Conservation (phyloP, 441 rosid genomes). For the Erysimum cheiri region DNA sequence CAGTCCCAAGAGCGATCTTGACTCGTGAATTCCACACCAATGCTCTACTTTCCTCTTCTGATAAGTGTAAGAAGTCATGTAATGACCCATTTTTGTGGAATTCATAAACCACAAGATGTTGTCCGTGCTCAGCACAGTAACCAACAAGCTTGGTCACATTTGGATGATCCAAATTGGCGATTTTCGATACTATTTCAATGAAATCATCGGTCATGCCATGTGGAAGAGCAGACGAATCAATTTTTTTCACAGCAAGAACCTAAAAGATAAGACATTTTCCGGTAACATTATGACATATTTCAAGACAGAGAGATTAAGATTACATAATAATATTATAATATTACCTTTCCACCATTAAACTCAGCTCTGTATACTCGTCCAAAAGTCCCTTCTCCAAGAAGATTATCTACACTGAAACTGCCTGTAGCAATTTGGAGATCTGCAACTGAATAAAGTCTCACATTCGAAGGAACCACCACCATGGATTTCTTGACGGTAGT, state of each 20-base stretch:
- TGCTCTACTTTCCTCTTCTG: conserved; percentile 81
- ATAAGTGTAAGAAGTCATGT: conserved; percentile 80
- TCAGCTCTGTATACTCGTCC: conserved; percentile 98
- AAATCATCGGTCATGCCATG: conserved; percentile 67
- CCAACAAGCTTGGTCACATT: conserved; percentile 94
- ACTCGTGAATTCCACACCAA: conserved; percentile 94
- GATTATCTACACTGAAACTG: conserved; percentile 84
- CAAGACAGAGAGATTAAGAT: not conserved
- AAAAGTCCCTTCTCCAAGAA: conserved; percentile 96
- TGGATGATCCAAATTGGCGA: conserved; percentile 84
- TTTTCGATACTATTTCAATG: conserved; percentile 77
- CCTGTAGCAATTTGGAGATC: conserved; percentile 96
- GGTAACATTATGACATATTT: conserved; percentile 22
- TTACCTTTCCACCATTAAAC: conserved; percentile 88
- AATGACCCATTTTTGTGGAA: conserved; percentile 88
- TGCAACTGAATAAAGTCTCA: conserved; percentile 79
- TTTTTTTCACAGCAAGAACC: conserved; percentile 97
- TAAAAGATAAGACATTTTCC: conserved; percentile 33
- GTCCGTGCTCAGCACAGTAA: conserved; percentile 96
- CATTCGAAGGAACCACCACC: conserved; percentile 64
- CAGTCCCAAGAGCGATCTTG: conserved; percentile 96
- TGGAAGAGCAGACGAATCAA: conserved; percentile 79
- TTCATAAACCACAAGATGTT: conserved; percentile 85
- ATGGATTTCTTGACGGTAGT: conserved; percentile 63
- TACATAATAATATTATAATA: not conserved